Base-by-base conservation (phyloP, 192 early-diverging fungal species). In the Lobosporangium transversale region DNA sequence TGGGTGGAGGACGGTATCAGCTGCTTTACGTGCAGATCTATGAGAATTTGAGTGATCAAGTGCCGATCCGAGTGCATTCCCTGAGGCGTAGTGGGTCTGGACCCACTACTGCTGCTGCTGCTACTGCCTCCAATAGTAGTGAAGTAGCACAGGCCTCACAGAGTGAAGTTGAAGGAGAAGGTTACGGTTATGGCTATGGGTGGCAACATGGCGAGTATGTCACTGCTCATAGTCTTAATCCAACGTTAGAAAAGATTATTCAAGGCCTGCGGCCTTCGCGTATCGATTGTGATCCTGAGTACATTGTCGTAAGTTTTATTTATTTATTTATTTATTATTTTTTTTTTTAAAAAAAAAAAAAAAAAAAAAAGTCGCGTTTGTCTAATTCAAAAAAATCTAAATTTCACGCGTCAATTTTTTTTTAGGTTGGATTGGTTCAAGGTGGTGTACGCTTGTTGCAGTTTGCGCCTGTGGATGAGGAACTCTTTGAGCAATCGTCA, bases 1-100 rank as follows among this genome's bases (percentile, higher is more conserved):
- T 76, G 73, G 73, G 73, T 29, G 73, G 73, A 29, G 73, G 73
- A 11, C 63, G 73, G 26, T 76, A 67, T 59, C 73, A 76, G 53
- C 27, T 76, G 64, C 53, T 76, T 0, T 76, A 76, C 36, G 73
- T 76, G 3, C 45, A 67, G 37, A 76, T 76, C 37, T 62, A 67
- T 57, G 65, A 76, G 54, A 76, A 67, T 27, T 27, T 75, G 58
- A 65, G 24, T 33, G 58, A 75, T n/a, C 70, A 75, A 18, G 70
- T 75, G 4, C 70, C 70, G 14, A 75, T 75, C 21, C 62, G 58
- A 6, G 70, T 75, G 3, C 70, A 75, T 33, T 75, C 70, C 23
- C 33, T 75, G 37, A 51, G 58, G 29, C 62, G 30, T 4, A 75
- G 42, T 36, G 18, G 62, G 14, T 35, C 62, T 17, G 35, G 43